These are phyloP conservation scores for Amaranthus tricolor DNA, from an alignment of 179 eudicot genomes.

Conservation along the genomic window DNA sequence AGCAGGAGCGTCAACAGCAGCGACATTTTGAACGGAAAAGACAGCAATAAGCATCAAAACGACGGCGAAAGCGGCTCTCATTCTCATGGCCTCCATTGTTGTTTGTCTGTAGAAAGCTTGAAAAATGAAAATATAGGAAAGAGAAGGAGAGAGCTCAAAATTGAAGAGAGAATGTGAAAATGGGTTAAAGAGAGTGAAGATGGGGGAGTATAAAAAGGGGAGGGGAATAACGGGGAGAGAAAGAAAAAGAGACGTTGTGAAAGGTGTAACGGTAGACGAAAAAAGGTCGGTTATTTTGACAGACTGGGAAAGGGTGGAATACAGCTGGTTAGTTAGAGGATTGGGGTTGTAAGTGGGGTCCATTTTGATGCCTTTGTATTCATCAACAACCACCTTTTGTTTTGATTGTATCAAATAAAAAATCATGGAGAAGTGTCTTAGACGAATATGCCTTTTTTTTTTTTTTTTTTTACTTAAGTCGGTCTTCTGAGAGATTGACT, in stretches of 20 bases:
- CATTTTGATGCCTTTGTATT: not conserved
- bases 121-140: not conserved
- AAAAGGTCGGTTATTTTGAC: slow-evolving; percentile 2
- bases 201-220: not conserved
- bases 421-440: too few relatives aligned
- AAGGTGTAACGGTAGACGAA: not conserved
- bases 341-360: slow-evolving; percentile 7
- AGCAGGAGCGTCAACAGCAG: slow-evolving; percentile 39
- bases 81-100: slow-evolving; percentile 45
- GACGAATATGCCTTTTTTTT: too few relatives aligned
- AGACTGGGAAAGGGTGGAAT: not conserved
- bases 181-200: too few relatives aligned
- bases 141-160: not conserved
- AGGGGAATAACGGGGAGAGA: slow-evolving; percentile 1
- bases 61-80: slow-evolving; percentile 31
- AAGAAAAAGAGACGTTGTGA: not conserved
- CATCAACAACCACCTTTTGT: slow-evolving; percentile 12
- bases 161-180: too few relatives aligned
- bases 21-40: slow-evolving; percentile 26
- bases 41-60: slow-evolving; percentile 38
- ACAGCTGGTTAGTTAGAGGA: slow-evolving; percentile 2
- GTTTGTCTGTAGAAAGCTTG: not conserved
- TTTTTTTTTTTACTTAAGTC: too few relatives aligned
- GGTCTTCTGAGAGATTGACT: too few relatives aligned
- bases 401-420: too few relatives aligned